Evolutionary conservation across 371 early-diverging fungal genomes (phyloP), one percentile per base, ranked within the genome.

Genomic region (Mucor saturninus): DNA sequence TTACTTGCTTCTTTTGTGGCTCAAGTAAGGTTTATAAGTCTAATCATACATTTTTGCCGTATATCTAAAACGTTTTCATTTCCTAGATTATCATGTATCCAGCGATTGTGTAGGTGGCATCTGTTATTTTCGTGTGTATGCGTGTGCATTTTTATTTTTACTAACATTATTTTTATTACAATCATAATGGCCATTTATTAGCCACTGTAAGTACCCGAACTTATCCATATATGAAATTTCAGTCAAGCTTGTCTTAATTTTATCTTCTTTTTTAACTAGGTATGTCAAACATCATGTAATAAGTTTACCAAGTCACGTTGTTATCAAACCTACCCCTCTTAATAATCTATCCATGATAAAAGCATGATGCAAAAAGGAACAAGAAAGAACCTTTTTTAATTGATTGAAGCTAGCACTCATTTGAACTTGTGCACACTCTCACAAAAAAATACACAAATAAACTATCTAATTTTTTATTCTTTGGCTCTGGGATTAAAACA

Each of bases 1-100:
- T 58, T n/a, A 49, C 9, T 38, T 58, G 58, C 21, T 58, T 49
- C 32, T 58, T 58, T 45, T 58, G 58, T 29, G 58, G 58, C 26
- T 58, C 58, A 48, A 14, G 58, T 58, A 49, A 21, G 58, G 13
- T 15, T 15, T 58, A 2, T 10, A 31, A 21, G 21, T 21, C 21
- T 30, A 31, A 21, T 38, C 1, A 48, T 28, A 32, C 15, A 6
- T 29, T 9, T 5, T 45, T 4, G 21, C 21, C 1, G 21, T 21
- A 30, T 30, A 31, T 30, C 5, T 46, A 15, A 46, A 30, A 32
- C 43, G 15, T 46, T 46, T 45, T 21, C 32, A 3, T 39, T 26
- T 26, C 35, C 42, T 49, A 58, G 58, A 21, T 9, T 49, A 26
- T 38, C 58, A 58, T 58, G 26, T 15, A 10, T 58, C 58, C 11